phyloP scores from a whole-genome alignment of 331 rosid genomes.

The Saraca asoca region DNA sequence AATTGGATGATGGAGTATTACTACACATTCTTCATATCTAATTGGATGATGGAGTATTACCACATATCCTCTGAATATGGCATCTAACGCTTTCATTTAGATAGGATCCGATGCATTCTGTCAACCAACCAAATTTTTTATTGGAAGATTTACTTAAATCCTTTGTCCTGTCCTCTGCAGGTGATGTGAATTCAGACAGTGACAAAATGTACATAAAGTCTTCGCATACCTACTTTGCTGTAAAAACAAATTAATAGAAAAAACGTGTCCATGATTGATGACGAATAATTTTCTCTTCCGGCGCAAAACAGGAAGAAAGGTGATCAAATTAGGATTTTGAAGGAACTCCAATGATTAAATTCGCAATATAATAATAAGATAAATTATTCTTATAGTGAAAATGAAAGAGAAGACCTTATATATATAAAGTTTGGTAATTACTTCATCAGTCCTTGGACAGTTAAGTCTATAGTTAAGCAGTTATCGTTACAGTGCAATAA shows the following conservation, averaged over 20 bases:
- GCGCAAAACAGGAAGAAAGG: too few species aligned
- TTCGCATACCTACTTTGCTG: neutral
- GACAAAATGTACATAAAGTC: neutral
- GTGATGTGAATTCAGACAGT: neutral
- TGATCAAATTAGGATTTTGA: too few species aligned
- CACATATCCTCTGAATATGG: slow-evolving; percentile 1
- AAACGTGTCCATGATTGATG: neutral
- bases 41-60: slow-evolving; percentile 6
- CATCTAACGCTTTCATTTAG: slow-evolving; percentile 1
- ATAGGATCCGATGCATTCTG: slow-evolving; percentile 23
- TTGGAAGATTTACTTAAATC: neutral
- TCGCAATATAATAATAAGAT: too few species aligned
- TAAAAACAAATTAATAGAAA: neutral
- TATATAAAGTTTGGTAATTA: too few species aligned
- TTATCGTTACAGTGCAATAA: too few species aligned
- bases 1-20: too few species aligned
- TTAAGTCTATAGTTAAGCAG: too few species aligned
- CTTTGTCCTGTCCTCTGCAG: neutral
- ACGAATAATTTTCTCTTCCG: too few species aligned
- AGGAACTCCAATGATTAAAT: too few species aligned
- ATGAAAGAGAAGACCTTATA: too few species aligned
- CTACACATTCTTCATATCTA: slow-evolving; percentile 9
- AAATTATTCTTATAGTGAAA: too few species aligned
- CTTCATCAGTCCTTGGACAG: too few species aligned
- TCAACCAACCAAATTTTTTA: slow-evolving; percentile 9